phyloP scores from a whole-genome alignment of 2,329 filamentous ascomycete genomes.

The Macrophomina phaseolina region DNA sequence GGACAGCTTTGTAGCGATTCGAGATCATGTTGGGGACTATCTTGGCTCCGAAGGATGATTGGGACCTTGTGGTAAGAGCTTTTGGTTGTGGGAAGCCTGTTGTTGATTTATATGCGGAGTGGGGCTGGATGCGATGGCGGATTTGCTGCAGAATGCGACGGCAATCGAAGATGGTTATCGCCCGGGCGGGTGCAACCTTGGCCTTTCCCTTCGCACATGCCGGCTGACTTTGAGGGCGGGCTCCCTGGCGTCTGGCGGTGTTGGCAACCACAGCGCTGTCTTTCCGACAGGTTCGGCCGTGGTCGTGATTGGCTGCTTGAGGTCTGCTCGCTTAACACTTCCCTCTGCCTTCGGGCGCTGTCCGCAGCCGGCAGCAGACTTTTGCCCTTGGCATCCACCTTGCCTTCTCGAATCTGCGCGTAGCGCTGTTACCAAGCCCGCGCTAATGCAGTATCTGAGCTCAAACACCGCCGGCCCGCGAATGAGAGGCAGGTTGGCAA shows the following conservation, averaged over 20 bases:
- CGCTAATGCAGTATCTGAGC: not conserved
- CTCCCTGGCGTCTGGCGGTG: not conserved
- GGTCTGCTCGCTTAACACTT: not conserved
- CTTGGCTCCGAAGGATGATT: not conserved
- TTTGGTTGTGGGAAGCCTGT: not conserved
- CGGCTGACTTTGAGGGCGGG: not conserved
- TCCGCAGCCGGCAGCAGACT: not conserved
- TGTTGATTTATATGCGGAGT: conserved; percentile 9
- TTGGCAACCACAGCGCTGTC: not conserved
- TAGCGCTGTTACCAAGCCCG: not conserved
- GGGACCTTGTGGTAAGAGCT: not conserved
- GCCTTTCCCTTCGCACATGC: not conserved
- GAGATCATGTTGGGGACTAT: not conserved
- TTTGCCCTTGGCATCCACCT: not conserved
- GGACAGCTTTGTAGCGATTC: not conserved
- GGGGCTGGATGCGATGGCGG: not conserved
- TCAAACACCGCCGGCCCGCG: not conserved
- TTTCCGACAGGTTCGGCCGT: not conserved
- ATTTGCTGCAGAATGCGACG: not conserved
- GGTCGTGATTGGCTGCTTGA: not conserved
- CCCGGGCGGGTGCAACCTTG: not conserved
- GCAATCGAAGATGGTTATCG: not conserved
- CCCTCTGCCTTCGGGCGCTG: not conserved
- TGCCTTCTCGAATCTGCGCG: not conserved
- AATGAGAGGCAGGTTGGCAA: not conserved